Evolutionary conservation across 2,329 filamentous ascomycete species (phyloP), one percentile per base, ranked within the genome.

Genomic region (Paraphaeosphaeria sporulosa): DNA sequence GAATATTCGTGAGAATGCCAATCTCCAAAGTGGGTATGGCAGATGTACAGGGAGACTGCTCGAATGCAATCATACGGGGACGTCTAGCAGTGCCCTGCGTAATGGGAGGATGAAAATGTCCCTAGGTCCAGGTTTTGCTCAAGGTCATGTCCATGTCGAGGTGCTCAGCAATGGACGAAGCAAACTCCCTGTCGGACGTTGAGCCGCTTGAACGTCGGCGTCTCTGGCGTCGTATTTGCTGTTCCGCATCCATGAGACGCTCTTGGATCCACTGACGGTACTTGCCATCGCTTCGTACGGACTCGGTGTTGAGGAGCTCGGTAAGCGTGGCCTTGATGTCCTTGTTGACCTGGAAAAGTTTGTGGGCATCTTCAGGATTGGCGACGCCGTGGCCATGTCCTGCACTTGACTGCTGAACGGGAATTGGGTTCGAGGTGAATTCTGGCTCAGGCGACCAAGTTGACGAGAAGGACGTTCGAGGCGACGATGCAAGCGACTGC

Each of bases 301-400:
- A 79, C 17, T 83, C 81, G 49, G 82, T 84, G 63, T 86, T 86
- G 56, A 86, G 73, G 1, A 86, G 74, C 59, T 85, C 83, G 12
- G 83, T 86, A 50, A 86, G 76, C 10, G 82, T 84, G 21, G 77
- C 78, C 65, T 86, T 85, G 72, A 85, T 85, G 63, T 84, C 81
- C 53, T 82, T 77, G 63, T 84, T 85, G 71, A 85, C 78, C 44
- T 82, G 74, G 60, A 77, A 79, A n/a, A 84, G 71, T 61, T 79
- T 80, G 70, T 79, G 71, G 66, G 81, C 69, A 79, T 84, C 76
- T 64, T 78, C 63, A 40, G 67, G 66, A 60, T 73, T 61, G 60
- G 71, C 47, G 67, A 72, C 66, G 54, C 66, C 73, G 50, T 62
- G 62, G 30, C 68, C 67, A 1, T 64, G 62, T n/a, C 52, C 56